Evolutionary conservation across 352 stramenopile species (phyloP).

Genomic region (Globisporangium perplexum): DNA sequence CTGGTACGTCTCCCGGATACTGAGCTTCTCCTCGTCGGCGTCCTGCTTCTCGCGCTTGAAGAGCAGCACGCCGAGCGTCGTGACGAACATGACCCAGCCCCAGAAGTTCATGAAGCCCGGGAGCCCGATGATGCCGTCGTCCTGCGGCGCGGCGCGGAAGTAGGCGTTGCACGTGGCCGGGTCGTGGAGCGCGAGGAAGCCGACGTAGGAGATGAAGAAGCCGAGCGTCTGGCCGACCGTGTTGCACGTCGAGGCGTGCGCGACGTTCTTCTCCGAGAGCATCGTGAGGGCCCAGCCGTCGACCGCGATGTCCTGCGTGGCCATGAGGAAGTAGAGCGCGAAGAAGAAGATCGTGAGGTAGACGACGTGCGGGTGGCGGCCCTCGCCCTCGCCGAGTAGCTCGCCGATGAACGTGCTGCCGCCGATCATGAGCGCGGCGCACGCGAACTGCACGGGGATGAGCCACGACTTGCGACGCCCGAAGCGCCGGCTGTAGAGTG

Average conservation of each 20-base stretch:
- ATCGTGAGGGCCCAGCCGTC: conserved; percentile 99
- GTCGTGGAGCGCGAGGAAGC: conserved; percentile 98
- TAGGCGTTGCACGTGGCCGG: conserved; percentile 87
- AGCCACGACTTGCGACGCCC: conserved; percentile 95
- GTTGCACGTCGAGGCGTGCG: conserved; percentile 95
- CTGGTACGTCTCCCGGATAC: conserved; percentile 86
- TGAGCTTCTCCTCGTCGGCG: conserved; percentile 56
- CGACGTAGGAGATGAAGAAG: conserved; percentile 97
- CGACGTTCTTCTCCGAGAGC: conserved; percentile 95
- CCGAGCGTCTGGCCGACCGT: conserved; percentile 95
- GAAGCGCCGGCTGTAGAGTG: conserved; percentile 89
- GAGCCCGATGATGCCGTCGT: conserved; percentile 82
- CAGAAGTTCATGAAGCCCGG: conserved; percentile 92
- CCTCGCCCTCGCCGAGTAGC: conserved; percentile 80
- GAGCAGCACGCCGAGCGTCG: conserved; percentile 87
- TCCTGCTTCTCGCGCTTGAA: conserved; percentile 89
- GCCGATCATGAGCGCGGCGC: conserved; percentile 94
- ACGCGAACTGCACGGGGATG: conserved; percentile 96
- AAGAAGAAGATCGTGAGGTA: conserved; percentile 97
- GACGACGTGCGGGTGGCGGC: conserved; percentile 84
- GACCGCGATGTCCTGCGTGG: conserved; percentile 99
- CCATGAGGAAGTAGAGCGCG: conserved; percentile 98
- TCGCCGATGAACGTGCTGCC: conserved; percentile 80
- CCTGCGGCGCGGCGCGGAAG: conserved; percentile 55
- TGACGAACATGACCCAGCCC: conserved; percentile 91